Evolutionary conservation across 2,329 filamentous ascomycete species (phyloP).

Genomic region (Pseudogymnoascus sp.): DNA sequence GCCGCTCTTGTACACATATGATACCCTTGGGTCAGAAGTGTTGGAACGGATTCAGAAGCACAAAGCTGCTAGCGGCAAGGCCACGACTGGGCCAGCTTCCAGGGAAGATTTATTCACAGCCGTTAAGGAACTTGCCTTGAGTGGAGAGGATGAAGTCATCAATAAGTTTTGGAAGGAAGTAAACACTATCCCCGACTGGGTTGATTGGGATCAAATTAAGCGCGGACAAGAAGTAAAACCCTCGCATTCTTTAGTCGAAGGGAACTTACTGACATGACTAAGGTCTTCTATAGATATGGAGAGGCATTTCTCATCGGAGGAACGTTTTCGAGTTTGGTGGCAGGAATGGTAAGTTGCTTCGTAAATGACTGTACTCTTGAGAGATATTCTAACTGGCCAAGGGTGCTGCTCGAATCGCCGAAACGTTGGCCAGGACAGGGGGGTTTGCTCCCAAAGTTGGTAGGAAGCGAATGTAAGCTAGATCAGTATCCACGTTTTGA

Average conservation of each 20-base stretch:
- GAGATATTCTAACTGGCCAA: constrained; percentile 39
- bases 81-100: constrained; percentile 27
- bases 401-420: constrained; percentile 65
- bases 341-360: neutral
- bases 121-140: constrained; percentile 47
- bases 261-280: neutral
- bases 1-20: constrained; percentile 58
- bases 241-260: neutral
- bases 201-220: constrained; percentile 68
- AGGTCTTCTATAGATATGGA: constrained; percentile 66
- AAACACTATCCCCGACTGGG: constrained; percentile 63
- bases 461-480: constrained; percentile 48
- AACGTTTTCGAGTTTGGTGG: constrained; percentile 4
- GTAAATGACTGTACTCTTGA: neutral
- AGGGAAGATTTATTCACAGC: constrained; percentile 56
- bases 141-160: constrained; percentile 43
- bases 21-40: constrained; percentile 59
- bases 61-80: constrained; percentile 30
- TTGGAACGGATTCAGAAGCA: constrained; percentile 44
- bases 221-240: constrained; percentile 55
- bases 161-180: constrained; percentile 56
- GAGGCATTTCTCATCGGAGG: constrained; percentile 50
- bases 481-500: constrained; percentile 14
- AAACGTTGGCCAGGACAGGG: constrained; percentile 65
- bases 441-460: constrained; percentile 65